These are phyloP conservation scores for Lithospermum erythrorhizon DNA, from an alignment of 257 asterid species.

Conservation along the genomic window DNA sequence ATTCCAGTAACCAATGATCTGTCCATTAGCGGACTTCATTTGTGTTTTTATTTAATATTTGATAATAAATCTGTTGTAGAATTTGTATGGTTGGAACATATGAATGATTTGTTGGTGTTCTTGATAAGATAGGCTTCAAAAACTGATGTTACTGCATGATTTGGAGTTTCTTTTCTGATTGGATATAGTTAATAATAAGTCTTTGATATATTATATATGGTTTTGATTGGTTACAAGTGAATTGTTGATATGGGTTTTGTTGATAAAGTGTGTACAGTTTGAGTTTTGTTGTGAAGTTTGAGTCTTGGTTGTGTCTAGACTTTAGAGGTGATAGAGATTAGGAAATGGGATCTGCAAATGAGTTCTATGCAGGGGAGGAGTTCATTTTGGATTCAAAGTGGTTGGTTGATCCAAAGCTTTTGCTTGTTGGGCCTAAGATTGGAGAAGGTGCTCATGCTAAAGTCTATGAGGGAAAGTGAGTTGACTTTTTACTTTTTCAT, in stretches of 20 bases:
- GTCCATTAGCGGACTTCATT: too few species aligned
- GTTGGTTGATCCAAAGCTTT: constrained; percentile 84
- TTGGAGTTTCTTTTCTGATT: too few species aligned
- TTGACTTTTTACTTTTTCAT: constrained; percentile 19
- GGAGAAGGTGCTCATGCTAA: constrained; percentile 98
- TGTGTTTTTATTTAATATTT: too few species aligned
- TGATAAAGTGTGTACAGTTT: not conserved
- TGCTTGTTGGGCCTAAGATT: constrained; percentile 85
- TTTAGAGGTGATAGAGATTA: constrained; percentile 10
- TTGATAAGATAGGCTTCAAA: too few species aligned
- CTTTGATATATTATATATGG: too few species aligned
- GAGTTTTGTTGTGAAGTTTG: constrained; percentile 2
- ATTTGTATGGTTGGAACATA: too few species aligned
- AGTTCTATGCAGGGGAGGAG: constrained; percentile 50
- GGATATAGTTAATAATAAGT: too few species aligned
- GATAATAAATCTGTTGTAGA: too few species aligned
- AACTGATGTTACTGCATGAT: too few species aligned
- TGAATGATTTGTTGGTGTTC: too few species aligned
- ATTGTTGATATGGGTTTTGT: not conserved
- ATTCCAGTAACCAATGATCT: too few species aligned
- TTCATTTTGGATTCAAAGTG: constrained; percentile 64
- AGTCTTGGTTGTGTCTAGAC: not conserved
- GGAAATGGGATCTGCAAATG: constrained; percentile 52
- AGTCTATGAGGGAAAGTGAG: constrained; percentile 91
- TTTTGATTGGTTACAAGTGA: too few species aligned